Evolutionary conservation across 495 filamentous ascomycete species (phyloP).

Genomic region (Aspergillus taichungensis): DNA sequence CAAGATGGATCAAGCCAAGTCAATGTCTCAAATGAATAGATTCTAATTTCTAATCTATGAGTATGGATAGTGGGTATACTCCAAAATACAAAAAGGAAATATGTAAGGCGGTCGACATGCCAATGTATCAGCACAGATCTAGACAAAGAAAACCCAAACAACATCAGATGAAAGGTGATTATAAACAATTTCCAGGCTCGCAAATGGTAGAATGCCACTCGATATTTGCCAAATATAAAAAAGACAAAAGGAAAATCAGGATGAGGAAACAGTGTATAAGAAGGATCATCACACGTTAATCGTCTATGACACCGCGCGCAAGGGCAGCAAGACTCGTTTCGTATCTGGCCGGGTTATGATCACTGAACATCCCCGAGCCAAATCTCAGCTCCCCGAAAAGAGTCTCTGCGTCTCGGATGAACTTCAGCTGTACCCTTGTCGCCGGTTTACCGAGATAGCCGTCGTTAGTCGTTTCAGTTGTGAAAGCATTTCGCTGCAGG

Average conservation of each 20-base stretch:
- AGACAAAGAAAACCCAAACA: background rate
- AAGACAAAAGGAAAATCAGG: background rate
- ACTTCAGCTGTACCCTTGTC: constrained; percentile 55
- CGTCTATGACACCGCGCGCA: constrained; percentile 43
- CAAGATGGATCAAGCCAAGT: too few species aligned
- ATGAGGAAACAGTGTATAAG: background rate
- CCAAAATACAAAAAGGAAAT: too few species aligned
- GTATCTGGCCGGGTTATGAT: constrained; percentile 70
- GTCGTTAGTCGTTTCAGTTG: constrained; percentile 20
- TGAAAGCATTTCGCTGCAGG: constrained; percentile 50
- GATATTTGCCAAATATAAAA: background rate
- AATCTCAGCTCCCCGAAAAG: constrained; percentile 64
- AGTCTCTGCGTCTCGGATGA: constrained; percentile 56
- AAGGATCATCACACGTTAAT: constrained; percentile 15
- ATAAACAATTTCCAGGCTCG: too few species aligned
- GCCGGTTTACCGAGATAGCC: constrained; percentile 51
- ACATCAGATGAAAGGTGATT: background rate
- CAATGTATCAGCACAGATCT: too few species aligned
- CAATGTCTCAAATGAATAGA: too few species aligned
- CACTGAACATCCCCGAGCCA: constrained; percentile 61
- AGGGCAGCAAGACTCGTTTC: constrained; percentile 52
- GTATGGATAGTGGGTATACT: too few species aligned
- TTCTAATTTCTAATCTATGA: too few species aligned
- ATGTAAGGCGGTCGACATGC: too few species aligned
- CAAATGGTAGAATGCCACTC: too few species aligned